These are phyloP conservation scores for Naematelia encephala DNA, from an alignment of 768 basidiomycete species.

Conservation along the genomic window DNA sequence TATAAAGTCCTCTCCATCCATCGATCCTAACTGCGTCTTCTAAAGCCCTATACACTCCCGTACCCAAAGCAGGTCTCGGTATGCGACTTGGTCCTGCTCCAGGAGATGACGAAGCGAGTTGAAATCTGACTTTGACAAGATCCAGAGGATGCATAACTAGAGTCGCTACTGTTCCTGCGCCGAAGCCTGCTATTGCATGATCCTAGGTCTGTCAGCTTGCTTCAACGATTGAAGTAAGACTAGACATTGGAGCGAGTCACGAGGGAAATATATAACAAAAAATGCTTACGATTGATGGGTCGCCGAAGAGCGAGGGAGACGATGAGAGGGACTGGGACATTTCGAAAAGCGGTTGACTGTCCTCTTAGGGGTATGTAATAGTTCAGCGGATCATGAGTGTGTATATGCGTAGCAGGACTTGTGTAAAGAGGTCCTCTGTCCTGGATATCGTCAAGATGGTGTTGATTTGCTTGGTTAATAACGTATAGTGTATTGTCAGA, in stretches of 20 bases:
- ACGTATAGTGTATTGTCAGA: no score
- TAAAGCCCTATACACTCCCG: constrained; percentile 69
- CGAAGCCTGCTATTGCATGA: constrained; percentile 89
- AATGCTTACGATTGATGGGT: constrained; percentile 36
- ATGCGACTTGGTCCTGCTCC: constrained; percentile 5
- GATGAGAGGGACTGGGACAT: constrained; percentile 13
- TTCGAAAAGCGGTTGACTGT: no score
- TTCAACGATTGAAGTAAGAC: not conserved
- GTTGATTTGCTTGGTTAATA: no score
- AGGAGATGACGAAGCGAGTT: constrained; percentile 59
- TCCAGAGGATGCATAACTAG: constrained; percentile 97
- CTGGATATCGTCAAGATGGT: no score
- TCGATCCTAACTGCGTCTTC: constrained; percentile 67
- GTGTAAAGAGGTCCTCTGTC: no score
- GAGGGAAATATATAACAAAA: not conserved
- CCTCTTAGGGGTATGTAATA: no score
- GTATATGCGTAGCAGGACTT: no score
- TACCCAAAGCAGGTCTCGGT: constrained; percentile 42
- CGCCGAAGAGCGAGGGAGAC: constrained; percentile 39
- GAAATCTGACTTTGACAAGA: constrained; percentile 88
- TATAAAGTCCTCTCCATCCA: constrained; percentile 82
- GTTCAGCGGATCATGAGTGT: no score
- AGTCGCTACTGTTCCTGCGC: constrained; percentile 86
- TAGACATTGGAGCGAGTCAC: no score
- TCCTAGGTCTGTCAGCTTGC: constrained; percentile 55